These are phyloP conservation scores for Emericellopsis terricola DNA, from an alignment of 495 filamentous ascomycete species.

Conservation along the genomic window DNA sequence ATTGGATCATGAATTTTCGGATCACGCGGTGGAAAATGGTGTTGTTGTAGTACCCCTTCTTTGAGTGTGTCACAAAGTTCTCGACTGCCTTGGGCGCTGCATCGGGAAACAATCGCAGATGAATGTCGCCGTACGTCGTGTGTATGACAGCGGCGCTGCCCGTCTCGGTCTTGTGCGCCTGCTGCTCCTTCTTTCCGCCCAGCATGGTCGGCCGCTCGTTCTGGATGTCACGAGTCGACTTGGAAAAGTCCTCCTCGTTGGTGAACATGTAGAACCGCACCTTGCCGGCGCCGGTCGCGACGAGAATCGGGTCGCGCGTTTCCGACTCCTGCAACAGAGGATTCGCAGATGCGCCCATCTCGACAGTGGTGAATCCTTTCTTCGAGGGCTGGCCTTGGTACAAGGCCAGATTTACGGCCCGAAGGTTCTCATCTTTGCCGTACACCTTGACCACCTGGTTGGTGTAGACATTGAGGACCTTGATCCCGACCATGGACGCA, in stretches of 20 bases:
- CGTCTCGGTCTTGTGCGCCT: conserved; percentile 37
- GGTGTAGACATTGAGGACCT: conserved; percentile 87
- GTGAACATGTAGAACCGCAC: conserved; percentile 97
- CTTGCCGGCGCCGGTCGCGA: conserved; percentile 71
- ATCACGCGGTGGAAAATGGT: conserved; percentile 97
- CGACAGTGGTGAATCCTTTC: conserved; percentile 84
- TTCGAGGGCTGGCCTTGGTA: conserved; percentile 92
- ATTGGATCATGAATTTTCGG: conserved; percentile 94
- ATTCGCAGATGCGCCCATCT: conserved; percentile 90
- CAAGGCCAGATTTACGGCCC: conserved; percentile 64
- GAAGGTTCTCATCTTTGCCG: conserved; percentile 73
- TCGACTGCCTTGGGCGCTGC: conserved; percentile 93
- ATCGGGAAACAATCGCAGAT: conserved; percentile 81
- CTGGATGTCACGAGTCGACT: conserved; percentile 75
- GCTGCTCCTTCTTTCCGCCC: conserved; percentile 20
- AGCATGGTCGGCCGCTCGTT: conserved; percentile 72
- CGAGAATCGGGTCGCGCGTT: conserved; percentile 74
- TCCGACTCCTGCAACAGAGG: conserved; percentile 88
- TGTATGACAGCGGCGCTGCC: conserved; percentile 73
- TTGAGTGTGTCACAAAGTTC: conserved; percentile 89
- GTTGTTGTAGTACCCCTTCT: conserved; percentile 85
- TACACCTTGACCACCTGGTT: conserved; percentile 80
- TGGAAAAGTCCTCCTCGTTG: conserved; percentile 68
- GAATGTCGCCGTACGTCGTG: conserved; percentile 88
- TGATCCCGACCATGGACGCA: conserved; percentile 76